Conservation (phyloP, 1,284 basidiomycete species). For the Austropuccinia psidii region DNA sequence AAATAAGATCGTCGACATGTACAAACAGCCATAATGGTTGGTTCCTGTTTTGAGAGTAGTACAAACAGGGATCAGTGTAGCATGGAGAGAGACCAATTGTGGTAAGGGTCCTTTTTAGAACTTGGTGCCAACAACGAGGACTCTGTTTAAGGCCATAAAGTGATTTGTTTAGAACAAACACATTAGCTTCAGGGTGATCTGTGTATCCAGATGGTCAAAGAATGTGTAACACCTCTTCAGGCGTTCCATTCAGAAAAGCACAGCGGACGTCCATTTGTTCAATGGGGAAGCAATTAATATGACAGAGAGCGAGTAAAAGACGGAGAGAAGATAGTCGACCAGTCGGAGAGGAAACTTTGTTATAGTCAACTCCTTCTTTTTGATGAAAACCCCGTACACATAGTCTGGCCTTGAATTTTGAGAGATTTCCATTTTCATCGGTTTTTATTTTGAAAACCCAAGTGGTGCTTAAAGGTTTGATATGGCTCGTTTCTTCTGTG, state of each 20-base stretch:
- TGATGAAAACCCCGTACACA: constrained; percentile 52
- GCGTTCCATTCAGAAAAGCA: constrained; percentile 50
- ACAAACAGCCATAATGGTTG: not conserved
- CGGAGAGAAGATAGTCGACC: constrained; percentile 48
- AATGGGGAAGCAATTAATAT: constrained; percentile 45
- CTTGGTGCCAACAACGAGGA: not conserved
- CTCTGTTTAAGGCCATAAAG: constrained; percentile 3
- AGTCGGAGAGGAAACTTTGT: constrained; percentile 51
- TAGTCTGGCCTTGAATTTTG: constrained; percentile 49
- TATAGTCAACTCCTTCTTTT: constrained; percentile 50
- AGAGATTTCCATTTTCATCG: constrained; percentile 46
- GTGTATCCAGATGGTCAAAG: constrained; percentile 43
- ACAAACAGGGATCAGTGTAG: not conserved
- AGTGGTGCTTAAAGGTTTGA: constrained; percentile 40
- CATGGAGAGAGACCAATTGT: not conserved
- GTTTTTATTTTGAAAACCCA: constrained; percentile 50
- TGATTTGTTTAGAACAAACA: not conserved
- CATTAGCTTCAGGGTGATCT: not conserved
- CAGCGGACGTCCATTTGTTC: constrained; percentile 51
- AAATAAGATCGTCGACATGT: not conserved
- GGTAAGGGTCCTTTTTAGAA: not conserved
- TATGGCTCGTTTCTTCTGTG: constrained; percentile 38
- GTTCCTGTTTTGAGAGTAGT: not conserved
- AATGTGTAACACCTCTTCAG: constrained; percentile 51
- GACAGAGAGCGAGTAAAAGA: constrained; percentile 48